Evolutionary conservation across 2,329 filamentous ascomycete genomes (phyloP), one percentile per base, ranked within the genome.

Genomic region (Fusarium foetens): DNA sequence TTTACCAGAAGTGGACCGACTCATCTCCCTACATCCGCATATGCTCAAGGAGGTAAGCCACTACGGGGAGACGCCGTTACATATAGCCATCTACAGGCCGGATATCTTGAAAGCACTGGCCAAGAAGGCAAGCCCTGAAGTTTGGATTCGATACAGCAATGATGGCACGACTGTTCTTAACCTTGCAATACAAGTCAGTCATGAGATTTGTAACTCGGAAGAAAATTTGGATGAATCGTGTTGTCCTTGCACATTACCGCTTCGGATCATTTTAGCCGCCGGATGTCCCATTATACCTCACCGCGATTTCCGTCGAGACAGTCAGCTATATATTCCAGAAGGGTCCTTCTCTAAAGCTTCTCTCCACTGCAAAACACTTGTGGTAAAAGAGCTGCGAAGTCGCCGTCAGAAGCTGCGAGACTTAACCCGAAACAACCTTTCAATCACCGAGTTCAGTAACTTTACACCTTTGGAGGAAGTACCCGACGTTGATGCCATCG

Each of bases 101-200:
- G 21, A 48, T 0, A 12, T 31, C 14, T 8, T 48, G 10, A 6
- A 31, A 17, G 7, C 0, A 6, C 45, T 48, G 10, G 10, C 21
- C 4, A 17, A 48, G 14, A 12, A n/a, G 2, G 21, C 7, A 4
- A 31, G 1, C 4, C 14, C 45, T 1, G 10, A n/a, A 4, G 0
- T 4, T 6, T 48, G 27, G 27, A n/a, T 31, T 48, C 45, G 0
- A 17, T 0, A 0, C 14, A 4, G 4, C 4, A 0, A 1, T 6
- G 0, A 1, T 8, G 0, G 3, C 3, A 9, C 2, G 19, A 48
- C 27, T 31, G 7, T n/a, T n/a, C 21, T 48, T 17, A 12, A 9
- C 5, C 7, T 9, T 48, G 45, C 45, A n/a, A 3, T 48, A 0
- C 0, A 4, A 31, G 3, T 9, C 27, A 48, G 21, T 5, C 7